These are phyloP conservation scores for Xylariaceae sp. DNA, from an alignment of 2,329 filamentous ascomycete species.

Conservation along the genomic window DNA sequence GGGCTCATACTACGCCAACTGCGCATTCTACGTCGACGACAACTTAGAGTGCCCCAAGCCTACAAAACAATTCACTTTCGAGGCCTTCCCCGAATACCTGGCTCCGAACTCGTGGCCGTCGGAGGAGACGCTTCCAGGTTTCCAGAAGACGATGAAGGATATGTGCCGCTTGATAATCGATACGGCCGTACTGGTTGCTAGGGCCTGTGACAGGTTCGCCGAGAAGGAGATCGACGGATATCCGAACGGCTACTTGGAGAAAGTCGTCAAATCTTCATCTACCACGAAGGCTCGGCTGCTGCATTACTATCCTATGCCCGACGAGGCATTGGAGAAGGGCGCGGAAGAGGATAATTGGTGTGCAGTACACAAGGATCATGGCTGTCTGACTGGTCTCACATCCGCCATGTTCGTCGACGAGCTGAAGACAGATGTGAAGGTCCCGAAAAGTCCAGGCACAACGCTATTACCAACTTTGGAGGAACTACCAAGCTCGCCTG, in stretches of 20 bases:
- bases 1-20: slow-evolving; percentile 82
- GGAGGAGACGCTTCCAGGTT: slow-evolving; percentile 67
- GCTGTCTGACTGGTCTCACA: slow-evolving; percentile 89
- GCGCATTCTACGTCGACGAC: slow-evolving; percentile 70
- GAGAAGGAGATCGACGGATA: slow-evolving; percentile 76
- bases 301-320: slow-evolving; percentile 79
- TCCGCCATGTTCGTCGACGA: slow-evolving; percentile 97
- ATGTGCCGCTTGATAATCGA: slow-evolving; percentile 87
- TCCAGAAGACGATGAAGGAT: slow-evolving; percentile 67
- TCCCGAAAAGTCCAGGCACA: slow-evolving; percentile 36
- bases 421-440: slow-evolving; percentile 35
- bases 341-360: slow-evolving; percentile 85
- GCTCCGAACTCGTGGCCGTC: slow-evolving; percentile 86
- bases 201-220: slow-evolving; percentile 87
- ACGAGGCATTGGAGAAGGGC: slow-evolving; percentile 33
- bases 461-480: slow-evolving; percentile 50
- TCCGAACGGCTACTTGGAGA: slow-evolving; percentile 74
- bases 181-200: slow-evolving; percentile 80
- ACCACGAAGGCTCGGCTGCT: slow-evolving; percentile 89
- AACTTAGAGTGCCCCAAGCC: slow-evolving; percentile 61
- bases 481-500: slow-evolving; percentile 74
- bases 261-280: slow-evolving; percentile 78
- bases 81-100: slow-evolving; percentile 82
- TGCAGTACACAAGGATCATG: slow-evolving; percentile 84
- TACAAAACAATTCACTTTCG: slow-evolving; percentile 53